A percentile compares a stretch with the other conserved stretches of the same genome.
Conservation (phyloP, 345 rosid genomes). For the Eucalyptus camaldulensis region DNA sequence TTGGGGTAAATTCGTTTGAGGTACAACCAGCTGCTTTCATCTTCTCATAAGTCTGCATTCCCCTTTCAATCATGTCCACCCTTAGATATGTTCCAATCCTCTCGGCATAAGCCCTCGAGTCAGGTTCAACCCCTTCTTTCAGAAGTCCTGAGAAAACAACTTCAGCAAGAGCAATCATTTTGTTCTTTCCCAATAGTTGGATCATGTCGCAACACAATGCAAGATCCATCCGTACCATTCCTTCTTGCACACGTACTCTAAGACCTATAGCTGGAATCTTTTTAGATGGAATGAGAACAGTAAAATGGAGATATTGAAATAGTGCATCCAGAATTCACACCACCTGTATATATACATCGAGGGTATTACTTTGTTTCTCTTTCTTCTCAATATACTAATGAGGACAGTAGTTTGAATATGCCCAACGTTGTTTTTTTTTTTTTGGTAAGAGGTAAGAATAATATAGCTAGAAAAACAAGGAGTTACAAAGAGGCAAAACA, state of each 20-base stretch:
- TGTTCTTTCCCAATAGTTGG: constrained; percentile 31
- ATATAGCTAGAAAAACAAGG: too few species aligned
- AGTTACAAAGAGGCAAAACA: too few species aligned
- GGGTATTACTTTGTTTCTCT: not conserved
- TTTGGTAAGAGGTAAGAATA: too few species aligned
- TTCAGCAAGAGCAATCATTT: constrained; percentile 24
- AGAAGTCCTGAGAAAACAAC: constrained; percentile 14
- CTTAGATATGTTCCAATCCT: constrained; percentile 42
- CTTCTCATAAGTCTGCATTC: constrained; percentile 26
- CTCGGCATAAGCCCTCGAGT: constrained; percentile 38
- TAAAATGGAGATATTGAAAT: not conserved
- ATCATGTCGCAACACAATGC: constrained; percentile 23
- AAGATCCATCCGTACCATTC: constrained; percentile 41
- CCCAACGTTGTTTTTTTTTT: not conserved
- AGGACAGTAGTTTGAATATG: not conserved
- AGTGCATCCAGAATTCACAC: not conserved
- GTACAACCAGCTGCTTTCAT: constrained; percentile 31
- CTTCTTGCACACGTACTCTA: constrained; percentile 25
- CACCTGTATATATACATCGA: not conserved
- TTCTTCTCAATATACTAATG: not conserved
- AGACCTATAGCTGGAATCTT: constrained; percentile 29
- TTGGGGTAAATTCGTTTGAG: constrained; percentile 32
- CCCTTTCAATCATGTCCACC: constrained; percentile 32
- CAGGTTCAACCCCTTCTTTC: constrained; percentile 30
- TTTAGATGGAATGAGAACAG: constrained; percentile 1